Conservation (phyloP, 768 basidiomycete species). For the Sarcodon aspratus region DNA sequence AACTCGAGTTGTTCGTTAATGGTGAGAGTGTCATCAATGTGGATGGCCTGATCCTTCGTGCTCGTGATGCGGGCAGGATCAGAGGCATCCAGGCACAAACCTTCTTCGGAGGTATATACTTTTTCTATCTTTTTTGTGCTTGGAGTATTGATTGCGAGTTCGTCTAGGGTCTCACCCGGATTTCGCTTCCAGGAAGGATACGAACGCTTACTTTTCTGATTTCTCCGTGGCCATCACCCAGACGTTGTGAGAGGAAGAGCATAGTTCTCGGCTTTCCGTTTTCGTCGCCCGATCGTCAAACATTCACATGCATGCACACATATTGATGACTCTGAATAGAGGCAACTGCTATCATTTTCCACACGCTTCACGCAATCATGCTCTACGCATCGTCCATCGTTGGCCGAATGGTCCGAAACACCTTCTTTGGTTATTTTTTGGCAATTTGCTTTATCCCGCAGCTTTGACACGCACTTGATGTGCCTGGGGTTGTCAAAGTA, state of each 20-base stretch:
- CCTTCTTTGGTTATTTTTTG: no score
- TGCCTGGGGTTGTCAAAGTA: no score
- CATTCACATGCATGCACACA: no score
- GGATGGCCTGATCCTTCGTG: conserved; percentile 42
- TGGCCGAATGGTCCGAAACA: no score
- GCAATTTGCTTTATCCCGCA: no score
- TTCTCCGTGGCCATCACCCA: conserved; percentile 55
- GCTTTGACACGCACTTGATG: no score
- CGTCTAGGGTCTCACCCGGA: conserved; percentile 28
- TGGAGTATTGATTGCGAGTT: no score
- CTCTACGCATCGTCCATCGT: no score
- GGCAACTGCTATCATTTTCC: no score
- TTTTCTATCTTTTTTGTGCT: conserved; percentile 7
- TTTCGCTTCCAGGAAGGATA: conserved; percentile 52
- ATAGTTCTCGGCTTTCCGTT: neutral
- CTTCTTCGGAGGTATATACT: conserved; percentile 58
- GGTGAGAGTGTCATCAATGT: conserved; percentile 55
- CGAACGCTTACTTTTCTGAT: conserved; percentile 59
- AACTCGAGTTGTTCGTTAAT: conserved; percentile 54
- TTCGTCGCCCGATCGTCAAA: no score
- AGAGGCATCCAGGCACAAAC: conserved; percentile 65
- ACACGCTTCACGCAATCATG: no score
- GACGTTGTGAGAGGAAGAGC: conserved; percentile 18
- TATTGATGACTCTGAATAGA: no score
- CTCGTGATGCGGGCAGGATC: conserved; percentile 36